These are phyloP conservation scores for Geotrichum citri-aurantii DNA, from an alignment of 1,139 yeast genomes.

Conservation along the genomic window DNA sequence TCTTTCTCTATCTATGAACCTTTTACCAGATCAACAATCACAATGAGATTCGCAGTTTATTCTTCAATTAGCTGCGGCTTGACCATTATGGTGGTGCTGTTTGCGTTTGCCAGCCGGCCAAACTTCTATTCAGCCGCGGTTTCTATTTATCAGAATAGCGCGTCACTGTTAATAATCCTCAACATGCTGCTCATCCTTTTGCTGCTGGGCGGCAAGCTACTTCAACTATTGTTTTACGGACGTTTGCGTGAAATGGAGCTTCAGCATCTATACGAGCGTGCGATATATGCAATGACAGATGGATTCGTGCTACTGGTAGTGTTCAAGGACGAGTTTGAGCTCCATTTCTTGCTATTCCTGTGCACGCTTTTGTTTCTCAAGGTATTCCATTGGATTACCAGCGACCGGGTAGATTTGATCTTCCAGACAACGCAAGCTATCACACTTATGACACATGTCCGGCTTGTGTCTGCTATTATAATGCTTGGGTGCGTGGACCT, in stretches of 20 bases:
- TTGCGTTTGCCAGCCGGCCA: slow-evolving; percentile 38
- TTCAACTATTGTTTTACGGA: slow-evolving; percentile 61
- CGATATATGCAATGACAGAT: slow-evolving; percentile 61
- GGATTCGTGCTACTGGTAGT: slow-evolving; percentile 60
- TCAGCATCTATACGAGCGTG: slow-evolving; percentile 67
- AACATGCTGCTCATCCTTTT: slow-evolving; percentile 43
- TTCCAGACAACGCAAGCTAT: slow-evolving; percentile 33
- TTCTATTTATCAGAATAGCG: slow-evolving; percentile 41
- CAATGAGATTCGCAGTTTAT: slow-evolving; percentile 27
- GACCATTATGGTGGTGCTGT: slow-evolving; percentile 32
- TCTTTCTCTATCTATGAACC: neutral
- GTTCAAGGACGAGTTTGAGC: slow-evolving; percentile 51
- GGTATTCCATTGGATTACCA: slow-evolving; percentile 68
- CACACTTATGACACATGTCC: slow-evolving; percentile 32
- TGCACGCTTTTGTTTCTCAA: slow-evolving; percentile 48
- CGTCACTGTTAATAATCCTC: slow-evolving; percentile 39
- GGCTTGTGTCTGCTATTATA: slow-evolving; percentile 40
- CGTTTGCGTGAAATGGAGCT: slow-evolving; percentile 66
- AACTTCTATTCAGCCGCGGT: slow-evolving; percentile 44
- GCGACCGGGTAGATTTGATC: slow-evolving; percentile 37
- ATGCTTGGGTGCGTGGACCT: slow-evolving; percentile 48
- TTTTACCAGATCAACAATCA: slow-evolving; percentile 1
- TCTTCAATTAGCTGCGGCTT: slow-evolving; percentile 21
- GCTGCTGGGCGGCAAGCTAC: slow-evolving; percentile 40
- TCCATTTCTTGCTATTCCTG: slow-evolving; percentile 41